Evolutionary conservation across 306 rosid genomes (phyloP), one percentile per base, ranked within the genome.

Genomic region (Clitoria ternatea): DNA sequence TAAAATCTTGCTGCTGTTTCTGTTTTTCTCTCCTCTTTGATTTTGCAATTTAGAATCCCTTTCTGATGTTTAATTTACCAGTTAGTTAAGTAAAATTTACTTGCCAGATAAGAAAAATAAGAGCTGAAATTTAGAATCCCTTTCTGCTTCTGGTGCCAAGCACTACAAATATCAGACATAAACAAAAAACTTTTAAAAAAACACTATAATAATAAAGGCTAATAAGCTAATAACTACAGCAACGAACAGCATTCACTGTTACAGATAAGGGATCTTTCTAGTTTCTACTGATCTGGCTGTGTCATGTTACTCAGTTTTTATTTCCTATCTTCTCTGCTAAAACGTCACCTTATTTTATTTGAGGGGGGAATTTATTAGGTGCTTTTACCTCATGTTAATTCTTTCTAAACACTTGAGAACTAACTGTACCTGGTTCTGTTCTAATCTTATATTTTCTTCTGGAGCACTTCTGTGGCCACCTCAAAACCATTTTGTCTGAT

Each of bases 391-490:
- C 52, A 18, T 33, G 9, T 12, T 23, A 61, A 7, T 33, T 52
- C 18, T 15, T 29, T 57, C 63, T 19, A 23, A 64, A 33, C 50
- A 64, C 42, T 23, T 39, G 1, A 64, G 7, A 15, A 32, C 36
- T 6, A 53, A 20, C 43, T 39, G 45, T 4, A 20, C 49, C 2
- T 7, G 53, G 23, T 44, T 60, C 29, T 70, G 18, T 17, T n/a
- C n/a, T n/a, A n/a, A n/a, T n/a, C n/a, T 33, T 56, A 22, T 30
- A 32, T 61, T 27, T 60, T 61, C 66, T 73, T 77, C 44, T 62
- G 18, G 5, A 12, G 76, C 90, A 88, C 43, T 67, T 83, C 5
- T 66, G 49, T 60, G 86, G 86, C 88, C 87, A 69, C 62, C 73
- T 33, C 67, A 75, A 66, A 60, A 73, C 39, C 45, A 30, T 69